Base-by-base conservation (phyloP, 2,329 filamentous ascomycete genomes). In the Fusarium circinatum region DNA sequence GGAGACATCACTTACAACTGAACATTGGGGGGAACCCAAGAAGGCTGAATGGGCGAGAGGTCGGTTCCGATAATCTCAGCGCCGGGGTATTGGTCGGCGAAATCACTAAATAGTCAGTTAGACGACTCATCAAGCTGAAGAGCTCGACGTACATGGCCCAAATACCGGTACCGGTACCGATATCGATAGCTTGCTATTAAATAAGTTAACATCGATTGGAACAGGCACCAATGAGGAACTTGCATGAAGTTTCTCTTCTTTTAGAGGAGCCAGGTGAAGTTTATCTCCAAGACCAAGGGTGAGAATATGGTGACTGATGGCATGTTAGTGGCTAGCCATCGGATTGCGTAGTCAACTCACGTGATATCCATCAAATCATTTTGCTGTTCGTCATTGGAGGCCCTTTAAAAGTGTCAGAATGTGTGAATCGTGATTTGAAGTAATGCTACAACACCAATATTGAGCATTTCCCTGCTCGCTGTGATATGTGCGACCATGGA, bases 81-180 rank as follows among this genome's bases (percentile, higher is more conserved):
- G 68, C 82, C 75, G 15, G 86, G 86, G 44, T 85, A 85, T 6
- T 83, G 67, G 61, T 87, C 79, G 63, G 83, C 79, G 30, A 83
- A 79, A 66, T 89, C 89, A 69, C 90, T 90, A 6, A 8, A 2
- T 6, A 4, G n/a, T 7, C 4, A 0, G 8, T 64, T 24, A 70
- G 59, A 15, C 1, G 2, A 3, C 10, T 2, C 14, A 18, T 2
- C 4, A 3, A 3, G 17, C 9, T 20, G 7, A 30, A 17, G 20
- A 3, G 10, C 10, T 5, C 20, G 1, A 30, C 26, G 8, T 70
- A 78, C 78, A 76, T 80, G 6, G 88, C 85, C 88, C 87, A 89
- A 62, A 88, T 75, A 2, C 89, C 88, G 3, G 88, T 88, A n/a
- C 89, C 89, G 11, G 87, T 89, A 36, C 88, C 87, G 26, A 89